These are phyloP conservation scores for Elongisporangium anandrum DNA, from an alignment of 352 stramenopile species.

Conservation along the genomic window DNA sequence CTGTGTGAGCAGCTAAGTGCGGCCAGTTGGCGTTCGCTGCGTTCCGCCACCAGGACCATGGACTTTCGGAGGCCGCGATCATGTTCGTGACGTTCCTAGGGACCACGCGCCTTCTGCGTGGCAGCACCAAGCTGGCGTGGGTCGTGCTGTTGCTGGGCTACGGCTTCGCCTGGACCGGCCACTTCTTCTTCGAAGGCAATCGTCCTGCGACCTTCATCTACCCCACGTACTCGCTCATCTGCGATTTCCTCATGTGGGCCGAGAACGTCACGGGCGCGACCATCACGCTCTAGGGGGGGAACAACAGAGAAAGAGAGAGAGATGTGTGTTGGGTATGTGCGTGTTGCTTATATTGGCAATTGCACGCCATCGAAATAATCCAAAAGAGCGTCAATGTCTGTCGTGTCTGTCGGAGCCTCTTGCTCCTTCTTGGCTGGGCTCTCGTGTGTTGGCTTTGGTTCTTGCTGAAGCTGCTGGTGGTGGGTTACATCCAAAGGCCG, in stretches of 20 bases:
- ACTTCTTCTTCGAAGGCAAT: conserved; percentile 67
- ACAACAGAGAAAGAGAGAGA: background rate
- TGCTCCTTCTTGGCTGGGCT: background rate
- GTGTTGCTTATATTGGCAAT: conserved; percentile 38
- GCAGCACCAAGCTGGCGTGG: conserved; percentile 14
- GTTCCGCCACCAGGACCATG: conserved; percentile 35
- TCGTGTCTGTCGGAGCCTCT: background rate
- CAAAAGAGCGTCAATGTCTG: conserved; percentile 68
- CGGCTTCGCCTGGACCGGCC: conserved; percentile 55
- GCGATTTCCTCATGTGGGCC: conserved; percentile 54
- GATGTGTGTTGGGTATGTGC: background rate
- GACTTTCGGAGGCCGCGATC: conserved; percentile 21
- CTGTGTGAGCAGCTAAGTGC: conserved; percentile 17
- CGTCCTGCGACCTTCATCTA: conserved; percentile 63
- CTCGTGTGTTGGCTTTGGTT: background rate
- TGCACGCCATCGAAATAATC: conserved; percentile 73
- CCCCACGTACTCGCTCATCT: conserved; percentile 57
- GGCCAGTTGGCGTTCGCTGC: conserved; percentile 31
- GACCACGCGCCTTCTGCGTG: conserved; percentile 27
- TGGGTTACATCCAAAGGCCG: background rate
- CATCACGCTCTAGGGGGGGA: conserved; percentile 21
- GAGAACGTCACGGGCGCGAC: conserved; percentile 32
- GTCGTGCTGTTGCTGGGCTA: conserved; percentile 34
- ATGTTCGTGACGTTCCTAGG: conserved; percentile 26
- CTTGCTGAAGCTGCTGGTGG: background rate